Conservation (phyloP, 225 moss, liverwort and hornwort genomes). For the Asterella californica region DNA sequence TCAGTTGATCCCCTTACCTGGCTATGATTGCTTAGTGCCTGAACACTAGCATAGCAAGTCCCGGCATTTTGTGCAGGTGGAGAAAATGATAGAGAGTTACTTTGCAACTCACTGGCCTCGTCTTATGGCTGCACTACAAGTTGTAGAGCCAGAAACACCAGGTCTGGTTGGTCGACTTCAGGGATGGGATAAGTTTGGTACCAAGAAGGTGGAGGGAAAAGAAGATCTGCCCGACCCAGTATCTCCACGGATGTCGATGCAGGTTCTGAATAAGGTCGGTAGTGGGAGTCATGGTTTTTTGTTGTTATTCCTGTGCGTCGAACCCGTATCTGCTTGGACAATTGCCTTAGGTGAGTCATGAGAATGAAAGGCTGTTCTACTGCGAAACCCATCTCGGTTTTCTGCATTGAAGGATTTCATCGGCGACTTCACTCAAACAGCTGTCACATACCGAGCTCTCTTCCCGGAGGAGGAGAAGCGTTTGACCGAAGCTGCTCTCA, state of each 20-base stretch:
- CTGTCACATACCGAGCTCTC: slow-evolving; percentile 68
- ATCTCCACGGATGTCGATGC: slow-evolving; percentile 18
- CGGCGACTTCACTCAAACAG: slow-evolving; percentile 70
- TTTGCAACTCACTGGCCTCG: slow-evolving; percentile 60
- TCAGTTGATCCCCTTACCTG: not conserved
- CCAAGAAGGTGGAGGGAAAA: slow-evolving; percentile 14
- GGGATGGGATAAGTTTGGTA: slow-evolving; percentile 36
- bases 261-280: slow-evolving; percentile 34
- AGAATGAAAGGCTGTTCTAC: not conserved
- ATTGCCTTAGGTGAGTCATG: not conserved
- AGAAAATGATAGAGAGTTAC: slow-evolving; percentile 73
- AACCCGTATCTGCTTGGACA: too few species aligned
- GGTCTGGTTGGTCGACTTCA: slow-evolving; percentile 52
- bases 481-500: slow-evolving; percentile 71
- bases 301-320: not conserved
- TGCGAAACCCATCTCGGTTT: not conserved
- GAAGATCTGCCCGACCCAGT: slow-evolving; percentile 1
- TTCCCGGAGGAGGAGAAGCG: slow-evolving; percentile 74
- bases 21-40: not conserved
- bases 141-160: slow-evolving; percentile 48
- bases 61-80: slow-evolving; percentile 44
- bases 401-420: slow-evolving; percentile 70
- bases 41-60: not conserved
- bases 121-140: slow-evolving; percentile 44
- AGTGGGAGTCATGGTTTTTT: not conserved